Conservation (phyloP, 257 asterid species). For the Primulina eburnea region DNA sequence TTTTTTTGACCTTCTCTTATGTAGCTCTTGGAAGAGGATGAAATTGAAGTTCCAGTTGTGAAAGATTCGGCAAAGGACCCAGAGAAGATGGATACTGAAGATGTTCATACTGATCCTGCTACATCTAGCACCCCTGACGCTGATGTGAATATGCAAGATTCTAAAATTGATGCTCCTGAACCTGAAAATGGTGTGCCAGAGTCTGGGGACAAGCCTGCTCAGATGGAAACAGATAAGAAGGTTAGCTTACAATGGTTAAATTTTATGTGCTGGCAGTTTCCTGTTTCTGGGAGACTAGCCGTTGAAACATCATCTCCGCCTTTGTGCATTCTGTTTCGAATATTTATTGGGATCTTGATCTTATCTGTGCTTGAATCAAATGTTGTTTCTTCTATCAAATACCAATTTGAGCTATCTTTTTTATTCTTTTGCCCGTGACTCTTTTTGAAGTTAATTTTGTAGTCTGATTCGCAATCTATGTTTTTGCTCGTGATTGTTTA, state of each 20-base stretch:
- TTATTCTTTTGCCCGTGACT: neutral
- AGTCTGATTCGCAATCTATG: neutral
- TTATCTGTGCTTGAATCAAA: neutral
- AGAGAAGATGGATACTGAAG: conserved; percentile 75
- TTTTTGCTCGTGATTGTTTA: neutral
- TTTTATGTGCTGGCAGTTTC: neutral
- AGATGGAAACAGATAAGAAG: conserved; percentile 19
- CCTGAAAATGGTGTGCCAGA: conserved; percentile 68
- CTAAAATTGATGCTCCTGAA: conserved; percentile 49
- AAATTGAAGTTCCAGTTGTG: conserved; percentile 57
- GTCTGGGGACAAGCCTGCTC: conserved; percentile 35
- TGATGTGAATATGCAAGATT: conserved; percentile 70
- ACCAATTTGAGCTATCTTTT: neutral
- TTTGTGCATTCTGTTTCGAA: neutral
- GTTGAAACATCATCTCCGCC: neutral
- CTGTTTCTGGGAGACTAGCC: neutral
- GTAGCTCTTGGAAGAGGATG: conserved; percentile 94
- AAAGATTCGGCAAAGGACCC: conserved; percentile 60
- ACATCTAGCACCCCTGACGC: conserved; percentile 41
- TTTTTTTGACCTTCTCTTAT: neutral
- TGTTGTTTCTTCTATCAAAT: neutral
- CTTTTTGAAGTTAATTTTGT: neutral
- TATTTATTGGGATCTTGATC: neutral
- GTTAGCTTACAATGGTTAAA: conserved; percentile 1
- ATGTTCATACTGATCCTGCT: conserved; percentile 36